These are phyloP conservation scores for Prinsepia uniflora DNA, from an alignment of 306 rosid genomes.

Conservation along the genomic window DNA sequence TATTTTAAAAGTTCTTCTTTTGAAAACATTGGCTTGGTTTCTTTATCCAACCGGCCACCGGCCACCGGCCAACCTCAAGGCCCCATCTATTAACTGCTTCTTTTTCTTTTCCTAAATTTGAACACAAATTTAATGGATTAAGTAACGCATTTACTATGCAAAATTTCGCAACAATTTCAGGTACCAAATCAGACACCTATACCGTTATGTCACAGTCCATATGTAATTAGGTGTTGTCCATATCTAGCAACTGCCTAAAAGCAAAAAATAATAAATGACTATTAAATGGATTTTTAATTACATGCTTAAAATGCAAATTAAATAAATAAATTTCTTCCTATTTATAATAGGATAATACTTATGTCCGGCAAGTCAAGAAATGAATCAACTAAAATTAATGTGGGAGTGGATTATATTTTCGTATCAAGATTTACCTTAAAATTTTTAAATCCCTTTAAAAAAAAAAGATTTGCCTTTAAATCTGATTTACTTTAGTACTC, in stretches of 20 bases:
- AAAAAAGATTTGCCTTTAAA: too few species aligned
- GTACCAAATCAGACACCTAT: background rate
- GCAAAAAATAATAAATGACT: too few species aligned
- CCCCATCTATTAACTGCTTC: background rate
- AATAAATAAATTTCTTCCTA: slow-evolving; percentile 1
- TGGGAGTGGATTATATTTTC: background rate
- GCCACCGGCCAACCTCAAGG: background rate
- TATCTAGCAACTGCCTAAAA: background rate
- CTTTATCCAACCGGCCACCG: background rate
- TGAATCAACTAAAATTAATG: background rate
- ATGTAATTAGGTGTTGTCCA: background rate
- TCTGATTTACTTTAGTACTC: background rate
- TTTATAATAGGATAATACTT: background rate
- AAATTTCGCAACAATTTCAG: background rate
- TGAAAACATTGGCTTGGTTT: background rate
- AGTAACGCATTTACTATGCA: background rate
- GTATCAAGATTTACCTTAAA: background rate
- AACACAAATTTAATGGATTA: background rate
- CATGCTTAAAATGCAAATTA: background rate
- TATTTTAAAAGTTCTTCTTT: background rate
- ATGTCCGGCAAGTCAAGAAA: background rate
- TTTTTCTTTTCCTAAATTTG: background rate
- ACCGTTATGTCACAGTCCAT: background rate
- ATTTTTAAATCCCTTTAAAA: too few species aligned
- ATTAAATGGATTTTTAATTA: background rate